Evolutionary conservation across 305 asterid genomes (phyloP), one percentile per base, ranked within the genome.

Genomic region (Rubia balearica): DNA sequence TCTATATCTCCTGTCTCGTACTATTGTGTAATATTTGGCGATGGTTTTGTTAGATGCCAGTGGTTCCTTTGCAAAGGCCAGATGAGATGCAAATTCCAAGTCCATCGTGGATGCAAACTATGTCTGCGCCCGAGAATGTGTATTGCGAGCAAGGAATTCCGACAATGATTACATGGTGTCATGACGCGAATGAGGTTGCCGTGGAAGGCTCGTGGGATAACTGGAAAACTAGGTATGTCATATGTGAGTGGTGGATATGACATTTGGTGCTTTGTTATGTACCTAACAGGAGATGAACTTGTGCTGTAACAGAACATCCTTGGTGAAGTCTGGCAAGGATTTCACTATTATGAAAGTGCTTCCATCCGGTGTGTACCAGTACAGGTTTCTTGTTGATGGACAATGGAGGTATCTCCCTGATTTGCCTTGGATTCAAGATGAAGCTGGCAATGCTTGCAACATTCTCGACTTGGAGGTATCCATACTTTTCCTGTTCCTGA

Each of bases 141-240:
- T 71, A 51, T 38, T 67, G 70, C 41, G 91, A 83, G 79, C 86
- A 85, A 75, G 90, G 90, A 45, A 76, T 88, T 61, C 95, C 95
- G 30, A 82, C 85, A 64, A 78, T 88, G 84, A 78, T 88, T 65
- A 85, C 85, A 11, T 88, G 95, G 95, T 74, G 89, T 73, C 72
- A 83, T 62, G 92, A 77, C 24, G 92, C 90, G 53, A 76, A 82
- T 43, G 87, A 82, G 24, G 89, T 83, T 62, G 75, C 81, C n/a
- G 84, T 85, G 62, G 95, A 86, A 75, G 95, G 95, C 63, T 88
- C 95, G 41, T 88, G 95, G 95, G 95, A 86, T 73, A 76, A 86
- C 74, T 88, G 95, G 95, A 88, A 79, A 74, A 71, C 87, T 36
- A 84, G 91, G 95, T 86, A 22, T 41, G 56, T 67, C 14, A 16